These are phyloP conservation scores for Geotrichum europaeum DNA, from an alignment of 1,139 yeast genomes.

Conservation along the genomic window DNA sequence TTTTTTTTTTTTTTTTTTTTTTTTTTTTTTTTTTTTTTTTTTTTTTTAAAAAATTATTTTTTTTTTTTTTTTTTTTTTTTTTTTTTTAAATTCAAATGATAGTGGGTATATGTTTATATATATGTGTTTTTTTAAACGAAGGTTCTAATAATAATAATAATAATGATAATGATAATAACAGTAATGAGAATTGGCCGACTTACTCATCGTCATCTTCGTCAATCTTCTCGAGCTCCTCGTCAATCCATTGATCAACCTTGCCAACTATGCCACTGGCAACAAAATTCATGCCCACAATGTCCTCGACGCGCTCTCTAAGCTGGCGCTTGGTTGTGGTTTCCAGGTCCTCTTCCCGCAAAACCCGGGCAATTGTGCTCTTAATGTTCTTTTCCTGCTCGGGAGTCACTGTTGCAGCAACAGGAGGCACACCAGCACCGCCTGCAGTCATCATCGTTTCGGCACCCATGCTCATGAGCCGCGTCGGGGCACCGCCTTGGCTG, in stretches of 20 bases:
- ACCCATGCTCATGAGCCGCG: background rate
- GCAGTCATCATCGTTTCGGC: background rate
- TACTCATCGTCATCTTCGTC: slow-evolving; percentile 23
- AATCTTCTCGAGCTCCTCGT: slow-evolving; percentile 33
- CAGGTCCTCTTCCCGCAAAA: slow-evolving; percentile 32
- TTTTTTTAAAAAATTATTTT: no score
- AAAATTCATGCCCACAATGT: slow-evolving; percentile 34
- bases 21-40: no score
- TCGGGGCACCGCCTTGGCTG: background rate
- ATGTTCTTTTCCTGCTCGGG: slow-evolving; percentile 22
- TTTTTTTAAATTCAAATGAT: no score
- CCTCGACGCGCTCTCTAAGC: slow-evolving; percentile 35
- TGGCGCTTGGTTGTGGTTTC: slow-evolving; percentile 36
- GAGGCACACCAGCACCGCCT: background rate
- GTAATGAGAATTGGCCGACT: background rate
- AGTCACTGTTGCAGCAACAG: background rate
- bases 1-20: no score
- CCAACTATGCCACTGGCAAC: slow-evolving; percentile 28
- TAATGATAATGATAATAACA: background rate
- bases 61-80: no score
- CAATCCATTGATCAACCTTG: slow-evolving; percentile 34
- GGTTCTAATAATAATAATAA: background rate
- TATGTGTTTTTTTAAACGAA: background rate
- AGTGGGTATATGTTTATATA: background rate
- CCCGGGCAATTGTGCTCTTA: slow-evolving; percentile 28